These are phyloP conservation scores for Ustilago sp. DNA, from an alignment of 1,284 basidiomycete genomes.

Conservation along the genomic window DNA sequence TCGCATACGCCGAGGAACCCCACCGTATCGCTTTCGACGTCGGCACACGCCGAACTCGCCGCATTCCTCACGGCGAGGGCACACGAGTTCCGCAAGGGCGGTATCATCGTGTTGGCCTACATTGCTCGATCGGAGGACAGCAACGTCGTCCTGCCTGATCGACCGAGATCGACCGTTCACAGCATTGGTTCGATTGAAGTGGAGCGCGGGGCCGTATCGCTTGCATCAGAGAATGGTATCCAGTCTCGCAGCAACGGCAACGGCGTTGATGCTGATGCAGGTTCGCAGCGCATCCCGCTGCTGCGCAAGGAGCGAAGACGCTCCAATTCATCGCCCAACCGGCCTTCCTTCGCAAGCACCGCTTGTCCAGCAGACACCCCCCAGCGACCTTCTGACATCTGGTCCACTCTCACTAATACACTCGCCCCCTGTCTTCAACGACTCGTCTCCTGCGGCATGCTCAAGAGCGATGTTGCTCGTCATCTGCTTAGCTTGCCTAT, in stretches of 20 bases:
- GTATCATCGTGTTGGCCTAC: constrained; percentile 69
- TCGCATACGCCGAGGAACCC: constrained; percentile 65
- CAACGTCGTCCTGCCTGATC: constrained; percentile 41
- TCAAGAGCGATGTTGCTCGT: constrained; percentile 70
- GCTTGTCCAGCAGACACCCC: constrained; percentile 11
- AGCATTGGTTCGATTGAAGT: constrained; percentile 23
- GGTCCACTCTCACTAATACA: constrained; percentile 68
- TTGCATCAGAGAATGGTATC: constrained; percentile 1
- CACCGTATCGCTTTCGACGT: constrained; percentile 62
- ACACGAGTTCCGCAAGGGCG: constrained; percentile 70
- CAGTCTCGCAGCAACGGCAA: constrained; percentile 8
- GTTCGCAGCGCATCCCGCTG: constrained; percentile 19
- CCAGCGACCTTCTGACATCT: constrained; percentile 62
- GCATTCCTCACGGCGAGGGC: constrained; percentile 69
- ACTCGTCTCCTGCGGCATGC: constrained; percentile 70
- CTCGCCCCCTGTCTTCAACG: constrained; percentile 70
- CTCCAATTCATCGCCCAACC: constrained; percentile 48
- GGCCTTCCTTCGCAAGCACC: constrained; percentile 17
- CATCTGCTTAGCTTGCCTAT: constrained; percentile 69
- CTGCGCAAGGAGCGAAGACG: constrained; percentile 48
- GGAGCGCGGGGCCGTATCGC: constrained; percentile 17
- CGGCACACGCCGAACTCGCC: constrained; percentile 70
- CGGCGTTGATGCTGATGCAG: not conserved
- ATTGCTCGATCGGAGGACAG: constrained; percentile 68
- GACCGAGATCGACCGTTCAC: constrained; percentile 42